These are phyloP conservation scores for Neurospora sp. DNA, from an alignment of 495 filamentous ascomycete genomes.

Conservation along the genomic window DNA sequence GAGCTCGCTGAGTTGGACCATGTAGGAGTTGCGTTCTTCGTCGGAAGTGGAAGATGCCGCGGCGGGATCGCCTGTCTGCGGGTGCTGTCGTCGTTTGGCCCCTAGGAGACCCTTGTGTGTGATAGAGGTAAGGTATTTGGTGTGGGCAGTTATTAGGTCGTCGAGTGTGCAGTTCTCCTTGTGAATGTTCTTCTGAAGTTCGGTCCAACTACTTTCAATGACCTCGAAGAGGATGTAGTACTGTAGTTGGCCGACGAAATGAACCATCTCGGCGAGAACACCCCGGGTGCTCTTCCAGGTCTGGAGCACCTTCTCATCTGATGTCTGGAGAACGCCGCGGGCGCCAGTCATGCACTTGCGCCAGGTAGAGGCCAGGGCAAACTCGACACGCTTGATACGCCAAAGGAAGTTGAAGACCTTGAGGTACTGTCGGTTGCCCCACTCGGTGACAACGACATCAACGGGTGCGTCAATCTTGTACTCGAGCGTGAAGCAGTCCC, in stretches of 20 bases:
- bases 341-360: slow-evolving; percentile 93
- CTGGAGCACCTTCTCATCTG: slow-evolving; percentile 61
- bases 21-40: slow-evolving; percentile 70
- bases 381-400: slow-evolving; percentile 97
- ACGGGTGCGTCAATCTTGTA: slow-evolving; percentile 98
- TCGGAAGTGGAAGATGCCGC: slow-evolving; percentile 23
- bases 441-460: slow-evolving; percentile 93
- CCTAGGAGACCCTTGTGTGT: slow-evolving; percentile 94
- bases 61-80: slow-evolving; percentile 9
- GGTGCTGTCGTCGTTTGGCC: slow-evolving; percentile 41
- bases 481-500: slow-evolving; percentile 98
- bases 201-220: slow-evolving; percentile 88
- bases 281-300: slow-evolving; percentile 90
- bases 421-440: slow-evolving; percentile 89
- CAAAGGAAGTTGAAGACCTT: slow-evolving; percentile 99
- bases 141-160: slow-evolving; percentile 88
- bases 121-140: slow-evolving; percentile 80
- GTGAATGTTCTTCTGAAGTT: slow-evolving; percentile 66
- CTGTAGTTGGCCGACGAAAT: slow-evolving; percentile 93
- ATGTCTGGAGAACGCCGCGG: slow-evolving; percentile 74
- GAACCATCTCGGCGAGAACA: slow-evolving; percentile 91
- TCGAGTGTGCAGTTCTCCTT: slow-evolving; percentile 84
- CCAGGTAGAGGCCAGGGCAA: slow-evolving; percentile 83
- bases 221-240: slow-evolving; percentile 99
- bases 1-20: slow-evolving; percentile 81